These are phyloP conservation scores for Linderina pennispora DNA, from an alignment of 192 early-diverging fungal species.

Conservation along the genomic window DNA sequence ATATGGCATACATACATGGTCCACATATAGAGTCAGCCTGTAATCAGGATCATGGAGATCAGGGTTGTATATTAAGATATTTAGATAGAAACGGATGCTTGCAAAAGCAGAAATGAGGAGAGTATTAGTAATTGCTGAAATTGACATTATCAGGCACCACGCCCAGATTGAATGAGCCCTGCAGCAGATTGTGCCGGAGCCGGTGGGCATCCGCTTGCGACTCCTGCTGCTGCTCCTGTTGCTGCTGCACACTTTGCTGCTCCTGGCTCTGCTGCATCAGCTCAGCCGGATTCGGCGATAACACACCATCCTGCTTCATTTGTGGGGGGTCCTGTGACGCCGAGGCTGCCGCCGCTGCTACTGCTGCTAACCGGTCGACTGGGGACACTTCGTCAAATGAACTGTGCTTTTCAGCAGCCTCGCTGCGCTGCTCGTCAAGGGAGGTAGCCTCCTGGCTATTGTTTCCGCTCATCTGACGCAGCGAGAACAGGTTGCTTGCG, in stretches of 20 bases:
- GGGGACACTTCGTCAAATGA: background rate
- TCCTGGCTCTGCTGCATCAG: background rate
- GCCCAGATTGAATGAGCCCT: constrained; percentile 18
- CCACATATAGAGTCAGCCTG: too few relatives aligned
- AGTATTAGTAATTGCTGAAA: constrained; percentile 21
- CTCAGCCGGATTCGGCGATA: too few relatives aligned
- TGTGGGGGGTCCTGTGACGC: background rate
- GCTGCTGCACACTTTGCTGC: background rate
- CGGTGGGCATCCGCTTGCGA: constrained; percentile 6
- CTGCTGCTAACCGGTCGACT: constrained; percentile 5
- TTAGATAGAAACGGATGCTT: too few relatives aligned
- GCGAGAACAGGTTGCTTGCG: constrained; percentile 33
- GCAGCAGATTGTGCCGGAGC: constrained; percentile 14
- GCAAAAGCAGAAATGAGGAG: too few relatives aligned
- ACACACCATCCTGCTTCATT: too few relatives aligned
- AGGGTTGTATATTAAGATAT: too few relatives aligned
- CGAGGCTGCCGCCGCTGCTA: constrained; percentile 9
- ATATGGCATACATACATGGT: too few relatives aligned
- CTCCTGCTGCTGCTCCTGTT: constrained; percentile 2
- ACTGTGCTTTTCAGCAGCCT: background rate
- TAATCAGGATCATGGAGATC: too few relatives aligned
- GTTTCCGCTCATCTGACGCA: constrained; percentile 19
- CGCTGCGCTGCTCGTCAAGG: background rate
- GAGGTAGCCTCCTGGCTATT: background rate
- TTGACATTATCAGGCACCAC: constrained; percentile 24